Evolutionary conservation across 106 monocot species (phyloP).

Genomic region (Triglochin maritima): DNA sequence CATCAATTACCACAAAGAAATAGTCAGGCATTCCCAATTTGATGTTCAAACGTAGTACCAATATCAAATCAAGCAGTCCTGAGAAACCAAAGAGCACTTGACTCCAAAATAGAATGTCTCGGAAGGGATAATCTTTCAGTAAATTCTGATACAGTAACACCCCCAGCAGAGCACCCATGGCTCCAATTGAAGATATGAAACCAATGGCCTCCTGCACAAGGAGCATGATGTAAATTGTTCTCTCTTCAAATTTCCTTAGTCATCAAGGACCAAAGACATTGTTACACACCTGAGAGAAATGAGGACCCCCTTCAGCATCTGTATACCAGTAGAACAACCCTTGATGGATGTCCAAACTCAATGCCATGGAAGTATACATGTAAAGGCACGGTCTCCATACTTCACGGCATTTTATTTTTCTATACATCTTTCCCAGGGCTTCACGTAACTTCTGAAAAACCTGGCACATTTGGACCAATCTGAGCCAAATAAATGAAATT

Average conservation of each 20-base stretch:
- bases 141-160: conserved; percentile 66
- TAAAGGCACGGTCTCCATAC: conserved; percentile 75
- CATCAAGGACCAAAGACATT: neutral
- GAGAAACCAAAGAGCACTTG: conserved; percentile 45
- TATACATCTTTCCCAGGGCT: conserved; percentile 49
- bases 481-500: neutral
- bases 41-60: conserved; percentile 44
- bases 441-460: conserved; percentile 44
- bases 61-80: conserved; percentile 60
- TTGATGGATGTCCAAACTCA: conserved; percentile 32
- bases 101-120: conserved; percentile 55
- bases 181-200: conserved; percentile 18
- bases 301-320: conserved; percentile 50
- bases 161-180: conserved; percentile 62
- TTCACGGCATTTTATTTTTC: conserved; percentile 45
- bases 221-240: conserved; percentile 20
- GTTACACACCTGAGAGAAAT: conserved; percentile 62
- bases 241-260: neutral
- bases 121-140: conserved; percentile 60
- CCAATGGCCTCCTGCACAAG: conserved; percentile 32
- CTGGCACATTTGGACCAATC: conserved; percentile 7
- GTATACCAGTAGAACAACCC: conserved; percentile 97
- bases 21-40: conserved; percentile 51
- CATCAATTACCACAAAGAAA: conserved; percentile 46
- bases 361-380: conserved; percentile 52